phyloP scores from a whole-genome alignment of 345 rosid genomes.

The Sonneratia caseolaris region DNA sequence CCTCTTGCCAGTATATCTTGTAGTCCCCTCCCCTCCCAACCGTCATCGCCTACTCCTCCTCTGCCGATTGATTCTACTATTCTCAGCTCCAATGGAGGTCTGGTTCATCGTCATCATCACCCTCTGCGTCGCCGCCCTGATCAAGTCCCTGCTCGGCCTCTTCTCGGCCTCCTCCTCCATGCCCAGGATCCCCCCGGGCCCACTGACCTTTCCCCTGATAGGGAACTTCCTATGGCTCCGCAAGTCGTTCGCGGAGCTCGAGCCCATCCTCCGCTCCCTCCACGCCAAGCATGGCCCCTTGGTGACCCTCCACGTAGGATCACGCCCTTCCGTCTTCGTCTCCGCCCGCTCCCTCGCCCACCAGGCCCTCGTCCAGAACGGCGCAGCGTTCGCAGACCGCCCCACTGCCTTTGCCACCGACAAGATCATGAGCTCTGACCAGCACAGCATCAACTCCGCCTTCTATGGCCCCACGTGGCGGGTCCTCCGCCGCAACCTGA shows the following conservation, averaged over 20 bases:
- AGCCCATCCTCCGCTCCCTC: neutral
- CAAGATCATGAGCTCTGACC: neutral
- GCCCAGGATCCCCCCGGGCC: slow-evolving; percentile 3
- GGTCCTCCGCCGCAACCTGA: slow-evolving; percentile 12
- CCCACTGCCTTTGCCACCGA: slow-evolving; percentile 1
- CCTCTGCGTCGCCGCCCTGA: slow-evolving; percentile 3
- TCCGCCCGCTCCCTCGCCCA: slow-evolving; percentile 6
- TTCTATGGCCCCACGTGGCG: slow-evolving; percentile 12
- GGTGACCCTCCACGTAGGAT: slow-evolving; percentile 8
- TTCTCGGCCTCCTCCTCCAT: neutral
- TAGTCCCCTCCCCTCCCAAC: no score
- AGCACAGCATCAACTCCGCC: slow-evolving; percentile 11
- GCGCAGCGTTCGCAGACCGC: slow-evolving; percentile 8
- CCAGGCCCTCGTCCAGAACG: slow-evolving; percentile 10
- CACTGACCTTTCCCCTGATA: neutral
- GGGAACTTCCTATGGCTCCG: slow-evolving; percentile 10
- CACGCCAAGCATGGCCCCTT: slow-evolving; percentile 4
- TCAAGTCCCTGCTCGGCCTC: neutral
- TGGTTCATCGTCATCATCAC: slow-evolving; percentile 8
- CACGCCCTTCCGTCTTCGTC: slow-evolving; percentile 3
- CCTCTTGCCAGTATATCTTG: no score
- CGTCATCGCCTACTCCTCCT: no score
- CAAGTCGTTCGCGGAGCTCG: slow-evolving; percentile 6
- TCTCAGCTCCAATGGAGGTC: neutral
- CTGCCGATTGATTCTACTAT: no score